Percentiles rank a stretch among this genome's conserved stretches.
These are phyloP conservation scores for Knoxia roxburghii DNA, from an alignment of 257 asterid species.

Conservation along the genomic window DNA sequence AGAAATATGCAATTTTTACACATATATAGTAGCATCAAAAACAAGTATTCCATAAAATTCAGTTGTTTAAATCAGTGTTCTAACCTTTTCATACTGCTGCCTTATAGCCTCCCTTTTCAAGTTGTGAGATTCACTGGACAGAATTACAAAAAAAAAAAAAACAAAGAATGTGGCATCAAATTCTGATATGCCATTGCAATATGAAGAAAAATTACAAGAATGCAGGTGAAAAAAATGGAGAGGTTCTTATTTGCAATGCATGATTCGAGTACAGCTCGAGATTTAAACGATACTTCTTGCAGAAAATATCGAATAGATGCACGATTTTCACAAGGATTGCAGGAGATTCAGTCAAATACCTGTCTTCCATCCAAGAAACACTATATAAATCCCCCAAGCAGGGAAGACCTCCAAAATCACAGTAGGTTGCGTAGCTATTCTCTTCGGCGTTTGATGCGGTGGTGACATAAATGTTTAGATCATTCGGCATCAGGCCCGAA, in stretches of 20 bases:
- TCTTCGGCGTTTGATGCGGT: slow-evolving; percentile 86
- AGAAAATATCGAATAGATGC: not conserved
- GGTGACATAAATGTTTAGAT: slow-evolving; percentile 67
- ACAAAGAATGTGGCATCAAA: no score
- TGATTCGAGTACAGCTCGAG: not conserved
- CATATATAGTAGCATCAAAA: not conserved
- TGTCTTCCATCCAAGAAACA: slow-evolving; percentile 96
- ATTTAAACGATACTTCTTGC: not conserved
- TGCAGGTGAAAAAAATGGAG: not conserved
- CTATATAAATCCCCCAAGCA: slow-evolving; percentile 94
- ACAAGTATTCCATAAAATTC: not conserved
- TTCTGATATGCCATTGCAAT: no score
- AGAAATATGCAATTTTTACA: not conserved
- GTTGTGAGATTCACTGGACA: slow-evolving; percentile 74
- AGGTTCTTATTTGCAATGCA: not conserved
- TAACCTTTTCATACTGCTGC: slow-evolving; percentile 67
- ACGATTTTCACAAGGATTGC: no score
- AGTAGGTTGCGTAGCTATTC: slow-evolving; percentile 90
- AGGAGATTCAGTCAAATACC: slow-evolving; percentile 31
- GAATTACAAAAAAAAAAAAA: not conserved
- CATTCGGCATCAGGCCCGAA: slow-evolving; percentile 77
- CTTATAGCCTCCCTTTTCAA: slow-evolving; percentile 57
- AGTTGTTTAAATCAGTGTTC: not conserved
- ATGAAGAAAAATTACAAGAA: not conserved
- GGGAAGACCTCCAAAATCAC: slow-evolving; percentile 56